Evolutionary conservation across 208 protist genomes (phyloP).

Genomic region (Trichomonas gallinae): DNA sequence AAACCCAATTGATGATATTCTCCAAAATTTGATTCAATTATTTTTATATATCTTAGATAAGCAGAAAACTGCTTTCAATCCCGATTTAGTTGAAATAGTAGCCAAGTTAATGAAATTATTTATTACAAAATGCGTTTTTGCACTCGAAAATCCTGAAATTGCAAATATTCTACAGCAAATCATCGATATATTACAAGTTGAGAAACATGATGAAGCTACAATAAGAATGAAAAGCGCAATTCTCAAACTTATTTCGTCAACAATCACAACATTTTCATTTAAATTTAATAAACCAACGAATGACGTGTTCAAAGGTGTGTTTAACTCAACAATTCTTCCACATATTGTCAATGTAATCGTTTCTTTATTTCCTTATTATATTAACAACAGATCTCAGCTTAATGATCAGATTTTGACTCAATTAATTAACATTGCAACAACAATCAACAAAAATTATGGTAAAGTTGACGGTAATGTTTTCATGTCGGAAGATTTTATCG

Average conservation of each 20-base stretch:
- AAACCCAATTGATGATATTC: background rate
- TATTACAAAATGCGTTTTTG: background rate
- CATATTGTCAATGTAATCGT: background rate
- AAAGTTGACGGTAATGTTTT: background rate
- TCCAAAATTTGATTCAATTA: background rate
- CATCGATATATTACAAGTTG: background rate
- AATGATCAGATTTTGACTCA: background rate
- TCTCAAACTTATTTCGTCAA: background rate
- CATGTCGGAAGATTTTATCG: background rate
- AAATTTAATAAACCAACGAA: background rate
- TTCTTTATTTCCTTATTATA: background rate
- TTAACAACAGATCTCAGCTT: background rate
- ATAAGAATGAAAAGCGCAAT: background rate
- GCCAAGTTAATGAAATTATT: background rate
- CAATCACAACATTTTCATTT: background rate
- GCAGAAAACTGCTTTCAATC: background rate
- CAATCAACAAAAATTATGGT: background rate
- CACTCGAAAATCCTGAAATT: background rate
- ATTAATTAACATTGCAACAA: background rate
- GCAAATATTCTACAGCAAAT: background rate
- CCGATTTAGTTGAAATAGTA: background rate
- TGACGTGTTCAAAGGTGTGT: background rate
- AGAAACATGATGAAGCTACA: background rate
- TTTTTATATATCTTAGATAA: background rate
- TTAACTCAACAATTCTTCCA: background rate